Base-by-base conservation (phyloP, 2,329 filamentous ascomycete species). In the Cercospora sojina region DNA sequence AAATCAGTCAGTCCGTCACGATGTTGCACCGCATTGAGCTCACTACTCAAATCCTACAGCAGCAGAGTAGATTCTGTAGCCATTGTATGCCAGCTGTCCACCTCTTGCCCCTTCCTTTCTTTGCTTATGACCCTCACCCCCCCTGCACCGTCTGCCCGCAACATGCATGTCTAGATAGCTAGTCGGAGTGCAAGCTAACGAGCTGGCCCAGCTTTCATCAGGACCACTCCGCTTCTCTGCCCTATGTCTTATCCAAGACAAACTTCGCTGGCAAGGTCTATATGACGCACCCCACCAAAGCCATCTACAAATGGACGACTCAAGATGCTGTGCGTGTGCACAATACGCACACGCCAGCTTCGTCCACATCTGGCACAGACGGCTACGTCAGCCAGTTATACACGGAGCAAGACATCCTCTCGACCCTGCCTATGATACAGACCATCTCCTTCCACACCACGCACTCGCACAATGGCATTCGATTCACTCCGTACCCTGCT, bases 241-340 rank as follows among this genome's bases (percentile, higher is more conserved):
- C 95, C 53, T 99, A 98, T 78, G 95, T 99, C 67, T 86, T 99
- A 71, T 91, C 94, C 71, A 99, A 99, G 83, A 98, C 95, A 41
- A 97, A 97, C 79, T 99, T 99, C 83, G 90, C 91, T 71, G 95
- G 95, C 58, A 89, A 93, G 23, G 94, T 98, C 68, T 98, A 97
- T 83, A 99, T 98, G 94, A 99, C 95, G 60, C 95, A 99, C 83
- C 93, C 95, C 1, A 99, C 95, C 56, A 98, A 99, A 80, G 95
- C 95, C 74, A 99, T 99, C 78, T 99, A 99, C 86, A 98, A 98
- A 81, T 98, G 95, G 94, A 88, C 98, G 60, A 97, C 98, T 69
- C 93, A 97, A 79, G 95, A 99, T 80, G 96, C 93, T 72, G 92
- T 99, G 53, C 90, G 95, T 66, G 93, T 99, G 31, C 90, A 90